Evolutionary conservation across 2,329 filamentous ascomycete species (phyloP), one percentile per base, ranked within the genome.

Genomic region (Acephala macrosclerotiorum): DNA sequence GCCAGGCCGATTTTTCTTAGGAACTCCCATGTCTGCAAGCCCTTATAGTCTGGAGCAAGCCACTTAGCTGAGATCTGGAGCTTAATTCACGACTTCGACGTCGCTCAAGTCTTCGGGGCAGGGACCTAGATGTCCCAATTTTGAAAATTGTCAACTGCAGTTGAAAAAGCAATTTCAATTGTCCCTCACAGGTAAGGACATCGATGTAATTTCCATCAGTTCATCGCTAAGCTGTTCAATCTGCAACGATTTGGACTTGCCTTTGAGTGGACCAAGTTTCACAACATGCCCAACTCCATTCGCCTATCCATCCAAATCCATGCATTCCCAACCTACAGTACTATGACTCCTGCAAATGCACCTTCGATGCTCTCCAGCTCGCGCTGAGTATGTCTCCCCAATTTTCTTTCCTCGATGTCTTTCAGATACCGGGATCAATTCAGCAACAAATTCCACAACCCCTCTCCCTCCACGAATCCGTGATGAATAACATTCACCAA

Each of bases 401-500:
- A 14, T 20, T 45, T n/a, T n/a, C n/a, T n/a, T n/a, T n/a, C n/a
- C n/a, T n/a, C n/a, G n/a, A n/a, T n/a, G n/a, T n/a, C n/a, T n/a
- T n/a, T n/a, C n/a, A n/a, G n/a, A n/a, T n/a, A n/a, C n/a, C n/a
- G n/a, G n/a, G n/a, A n/a, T 57, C 20, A 38, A 16, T 66, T 49
- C 25, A 83, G 75, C 74, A 94, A 79, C 68, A 93, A 79, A 57
- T 89, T 82, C 92, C 93, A 96, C 73, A 96, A 77, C 26, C 87
- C 90, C 58, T 92, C 85, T 66, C 83, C 82, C 58, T 94, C 87
- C 16, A 94, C 81, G 77, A 86, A 96, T 61, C 91, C 89, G 74
- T 94, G 92, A 78, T 94, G 91, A 73, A 96, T 95, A 64, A 96
- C 85, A 81, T 97, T 98, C 51, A 98, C 94, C 72, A 99, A 81